Base-by-base conservation (phyloP, 2,329 filamentous ascomycete species). In the Huntiella omanensis region DNA sequence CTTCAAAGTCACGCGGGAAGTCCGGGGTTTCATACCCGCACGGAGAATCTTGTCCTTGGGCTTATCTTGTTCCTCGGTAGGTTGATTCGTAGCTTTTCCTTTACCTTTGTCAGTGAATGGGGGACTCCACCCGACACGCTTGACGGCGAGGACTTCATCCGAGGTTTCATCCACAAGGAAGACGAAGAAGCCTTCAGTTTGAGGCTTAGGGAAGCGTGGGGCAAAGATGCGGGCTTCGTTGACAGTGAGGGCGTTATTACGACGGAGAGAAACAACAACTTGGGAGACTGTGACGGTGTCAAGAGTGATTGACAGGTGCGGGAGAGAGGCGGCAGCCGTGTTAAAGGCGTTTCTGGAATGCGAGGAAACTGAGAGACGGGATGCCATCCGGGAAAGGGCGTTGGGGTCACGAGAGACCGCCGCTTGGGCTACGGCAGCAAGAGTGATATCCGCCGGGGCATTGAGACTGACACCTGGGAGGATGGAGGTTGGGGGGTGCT, bases 171-270 rank as follows among this genome's bases (percentile, higher is more conserved):
- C 76, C 5, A 77, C 79, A 0, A 93, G 70, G 16, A 96, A 58
- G 11, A 91, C 74, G 60, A 98, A 96, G 73, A 80, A 96, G 0
- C 87, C 87, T 57, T 98, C 91, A 0, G 77, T 91, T 61, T 98
- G 91, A 12, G 86, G 77, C 62, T 98, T 98, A 1, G 88, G 88
- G 63, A 93, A 96, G 16, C 74, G 72, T 2, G 92, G 88, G 0
- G 91, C 85, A 55, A 80, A 94, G 57, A 95, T 81, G 50, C 80
- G 74, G 42, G 74, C 77, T 1, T 86, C 81, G 6, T 69, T 64
- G 56, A 80, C 72, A 10, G 67, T 65, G 3, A 80, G 61, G 1
- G 71, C 58, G 59, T 93, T 94, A 43, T 72, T 64, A 0, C 87
- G 76, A 37, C 66, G 68, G 11, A 95, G 59, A 2, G 64, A 62